Base-by-base conservation (phyloP, 164 flowering plant species). In the Magnolia kwangsiensis region DNA sequence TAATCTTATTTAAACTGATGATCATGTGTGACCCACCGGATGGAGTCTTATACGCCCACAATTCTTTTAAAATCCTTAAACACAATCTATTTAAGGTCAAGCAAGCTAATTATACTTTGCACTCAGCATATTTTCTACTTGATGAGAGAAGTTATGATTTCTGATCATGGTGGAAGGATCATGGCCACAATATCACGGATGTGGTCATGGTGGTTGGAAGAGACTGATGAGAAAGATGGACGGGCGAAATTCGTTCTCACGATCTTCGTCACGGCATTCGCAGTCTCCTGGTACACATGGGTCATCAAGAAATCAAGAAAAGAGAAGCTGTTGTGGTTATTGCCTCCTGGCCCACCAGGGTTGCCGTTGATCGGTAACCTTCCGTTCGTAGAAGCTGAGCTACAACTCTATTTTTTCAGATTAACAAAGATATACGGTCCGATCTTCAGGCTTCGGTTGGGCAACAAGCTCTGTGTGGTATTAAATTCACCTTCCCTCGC, bases 301-400 rank as follows among this genome's bases (percentile, higher is more conserved):
- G 18, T 74, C 21, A 63, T 31, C 51, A 63, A 74, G 8, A 63
- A 37, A 45, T 31, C 55, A 6, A 61, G 51, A 24, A 37, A 45
- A 1, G 69, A 50, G 19, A 64, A 64, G 27, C 24, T 8, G 29
- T 13, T 14, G 31, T 9, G 72, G 2, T 49, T 72, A 2, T 49
- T 76, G 66, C 83, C 82, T n/a, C 86, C 80, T 0, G 83, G 86
- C 16, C 83, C 83, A 0, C 27, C 31, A 8, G 86, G 82, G 58
- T 21, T 83, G 49, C 86, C 82, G 0, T 20, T 83, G 19, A 7
- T 81, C 21, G 85, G 85, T 8, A 73, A 75, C 67, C 80, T 83
- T 45, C 83, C 76, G 1, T 81, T 65, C 29, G 37, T 83, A 11
- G 55, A 72, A 8, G 51, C 77, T 18, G 67, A 80, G 9, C 79